Evolutionary conservation across 345 rosid species (phyloP), one percentile per base, ranked within the genome.

Genomic region (Gossypium australe): DNA sequence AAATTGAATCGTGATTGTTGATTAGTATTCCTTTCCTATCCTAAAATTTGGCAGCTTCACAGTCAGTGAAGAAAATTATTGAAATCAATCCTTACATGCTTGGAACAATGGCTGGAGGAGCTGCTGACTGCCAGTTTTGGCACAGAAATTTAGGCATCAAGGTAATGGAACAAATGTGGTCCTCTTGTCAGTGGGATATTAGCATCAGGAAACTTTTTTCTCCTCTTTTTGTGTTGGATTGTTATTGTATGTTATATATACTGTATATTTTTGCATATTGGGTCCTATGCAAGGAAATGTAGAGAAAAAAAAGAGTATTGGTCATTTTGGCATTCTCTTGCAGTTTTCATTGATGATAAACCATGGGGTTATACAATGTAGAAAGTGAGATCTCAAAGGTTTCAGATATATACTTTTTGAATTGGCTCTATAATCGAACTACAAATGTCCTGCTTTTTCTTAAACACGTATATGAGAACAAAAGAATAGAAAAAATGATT

Each of bases 21-120:
- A 34, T 43, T 43, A 38, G 16, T n/a, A 1, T 48, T 69, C 10
- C 13, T 52, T 27, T 11, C 14, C 14, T 48, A 10, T 14, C n/a
- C 1, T 12, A 41, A 44, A n/a, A 49, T 75, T 73, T 74, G 45
- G 68, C 89, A 90, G 93, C 93, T 20, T 89, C 96, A n/a, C 96
- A 87, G 49, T 87, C 96, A 0, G 96, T 87, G 72, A 90, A 90
- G 79, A 90, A 90, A 74, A 90, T 90, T 77, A 89, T 90, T 73
- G 96, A 90, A 78, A 90, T 90, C 71, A 90, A 90, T 72, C 96
- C 96, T 27, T 85, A 90, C 77, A 89, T 90, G 96, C 91, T 90
- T 68, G 96, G 96, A 11, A 90, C 93, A 11, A 90, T 90, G 93
- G 96, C 96, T 77, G 96, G 93, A 78, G 96, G 96, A 62, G 96